Evolutionary conservation across 202 grass and related monocot species (phyloP), one percentile per base, ranked within the genome.

Genomic region (Setaria italica): DNA sequence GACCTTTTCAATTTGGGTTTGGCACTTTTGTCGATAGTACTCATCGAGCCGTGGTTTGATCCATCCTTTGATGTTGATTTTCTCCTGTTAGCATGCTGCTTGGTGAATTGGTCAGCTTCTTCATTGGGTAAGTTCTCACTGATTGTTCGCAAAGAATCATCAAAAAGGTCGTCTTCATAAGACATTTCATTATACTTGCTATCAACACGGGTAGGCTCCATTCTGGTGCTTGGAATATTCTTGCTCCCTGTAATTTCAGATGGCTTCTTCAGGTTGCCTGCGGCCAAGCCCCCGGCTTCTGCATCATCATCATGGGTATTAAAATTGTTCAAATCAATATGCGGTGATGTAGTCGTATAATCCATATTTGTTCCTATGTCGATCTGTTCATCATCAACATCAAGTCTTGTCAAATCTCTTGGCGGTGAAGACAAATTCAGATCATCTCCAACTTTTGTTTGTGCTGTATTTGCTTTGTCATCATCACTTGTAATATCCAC

Each of bases 401-500:
- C 84, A 1, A 78, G 62, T 56, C 68, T 71, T 62, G 68, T 37
- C 47, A 90, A 81, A 87, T 87, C 89, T 92, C 82, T 86, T 48
- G 86, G 85, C 9, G 74, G 87, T 6, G 91, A 87, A 78, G 91
- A 82, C 50, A 82, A 90, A 56, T 88, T 95, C 81, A 93, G 77
- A 81, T 91, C 93, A 59, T 89, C 80, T 79, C 67, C 84, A 83
- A 87, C 57, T 75, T 81, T 84, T 89, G 85, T 86, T 12, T 63
- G 83, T 67, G 87, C n/a, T 76, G 71, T 87, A 80, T 88, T 82
- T 82, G 85, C 73, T 85, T 90, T 91, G 42, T 94, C 94, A 77
- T 94, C 85, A 66, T 96, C 96, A 74, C 90, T 99, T 79, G 91
- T 97, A 70, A 99, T 99, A 82, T 99, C 94, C 53, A 99, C 94